Evolutionary conservation across 805 yeast species (phyloP).

Genomic region (Metschnikowia amazonensis): DNA sequence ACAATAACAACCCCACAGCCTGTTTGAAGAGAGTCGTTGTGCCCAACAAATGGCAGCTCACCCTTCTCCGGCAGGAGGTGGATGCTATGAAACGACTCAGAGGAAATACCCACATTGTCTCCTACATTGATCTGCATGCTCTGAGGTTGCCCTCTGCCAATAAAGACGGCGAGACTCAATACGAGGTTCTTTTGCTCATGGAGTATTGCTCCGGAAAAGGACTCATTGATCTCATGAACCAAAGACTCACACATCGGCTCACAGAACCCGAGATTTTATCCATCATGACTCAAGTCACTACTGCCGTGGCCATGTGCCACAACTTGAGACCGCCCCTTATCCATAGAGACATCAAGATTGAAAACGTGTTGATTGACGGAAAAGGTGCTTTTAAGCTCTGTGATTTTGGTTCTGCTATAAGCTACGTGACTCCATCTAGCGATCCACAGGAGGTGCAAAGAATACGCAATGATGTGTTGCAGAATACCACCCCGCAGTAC

Average conservation of each 20-base stretch:
- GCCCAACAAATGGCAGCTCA: conserved; percentile 81
- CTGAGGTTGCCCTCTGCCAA: conserved; percentile 47
- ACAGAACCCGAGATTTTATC: conserved; percentile 64
- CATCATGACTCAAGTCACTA: conserved; percentile 65
- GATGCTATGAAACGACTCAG: conserved; percentile 91
- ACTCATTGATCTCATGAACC: conserved; percentile 74
- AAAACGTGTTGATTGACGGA: conserved; percentile 65
- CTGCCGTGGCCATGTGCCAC: conserved; percentile 78
- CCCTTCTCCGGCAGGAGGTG: conserved; percentile 85
- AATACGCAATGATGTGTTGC: conserved; percentile 65
- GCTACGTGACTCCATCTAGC: conserved; percentile 53
- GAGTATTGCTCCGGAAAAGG: conserved; percentile 76
- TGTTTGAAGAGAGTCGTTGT: conserved; percentile 95
- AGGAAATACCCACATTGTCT: conserved; percentile 77
- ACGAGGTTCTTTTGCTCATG: conserved; percentile 77
- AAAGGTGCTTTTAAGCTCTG: conserved; percentile 63
- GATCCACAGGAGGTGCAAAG: conserved; percentile 55
- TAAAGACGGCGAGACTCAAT: conserved; percentile 40
- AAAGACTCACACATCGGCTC: conserved; percentile 60
- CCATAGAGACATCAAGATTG: conserved; percentile 80
- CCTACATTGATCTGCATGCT: conserved; percentile 94
- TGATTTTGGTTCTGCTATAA: conserved; percentile 80
- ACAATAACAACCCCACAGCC: conserved; percentile 52
- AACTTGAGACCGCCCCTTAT: conserved; percentile 64
- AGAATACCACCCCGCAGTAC: conserved; percentile 82